These are phyloP conservation scores for Poronia punctata DNA, from an alignment of 495 filamentous ascomycete genomes.

Conservation along the genomic window DNA sequence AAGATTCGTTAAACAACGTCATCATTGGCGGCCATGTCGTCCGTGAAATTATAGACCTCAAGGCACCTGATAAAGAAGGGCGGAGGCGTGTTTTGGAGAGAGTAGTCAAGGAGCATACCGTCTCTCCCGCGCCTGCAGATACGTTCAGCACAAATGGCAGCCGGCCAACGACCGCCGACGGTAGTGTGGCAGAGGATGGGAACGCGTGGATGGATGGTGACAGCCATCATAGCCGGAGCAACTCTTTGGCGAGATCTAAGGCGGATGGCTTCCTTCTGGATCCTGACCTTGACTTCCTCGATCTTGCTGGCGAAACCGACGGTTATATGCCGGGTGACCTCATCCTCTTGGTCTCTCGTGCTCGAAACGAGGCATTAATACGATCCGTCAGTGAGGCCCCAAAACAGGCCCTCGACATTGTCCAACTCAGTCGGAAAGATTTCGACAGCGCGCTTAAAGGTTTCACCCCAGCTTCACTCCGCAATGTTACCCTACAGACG, in stretches of 20 bases:
- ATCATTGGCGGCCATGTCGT: slow-evolving; percentile 75
- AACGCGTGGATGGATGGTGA: slow-evolving; percentile 67
- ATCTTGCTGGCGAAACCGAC: slow-evolving; percentile 86
- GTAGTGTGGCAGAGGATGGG: slow-evolving; percentile 41
- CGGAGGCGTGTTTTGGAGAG: slow-evolving; percentile 74
- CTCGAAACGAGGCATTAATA: slow-evolving; percentile 85
- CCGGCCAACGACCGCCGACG: slow-evolving; percentile 46
- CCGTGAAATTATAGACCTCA: slow-evolving; percentile 74
- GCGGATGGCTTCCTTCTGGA: slow-evolving; percentile 61
- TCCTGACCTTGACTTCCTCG: slow-evolving; percentile 78
- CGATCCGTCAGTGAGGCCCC: slow-evolving; percentile 51
- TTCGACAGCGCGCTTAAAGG: slow-evolving; percentile 79
- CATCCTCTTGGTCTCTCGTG: slow-evolving; percentile 74
- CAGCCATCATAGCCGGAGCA: slow-evolving; percentile 18
- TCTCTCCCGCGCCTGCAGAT: slow-evolving; percentile 31
- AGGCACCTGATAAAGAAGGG: slow-evolving; percentile 89
- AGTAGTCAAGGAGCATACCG: slow-evolving; percentile 43
- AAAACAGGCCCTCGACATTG: slow-evolving; percentile 24
- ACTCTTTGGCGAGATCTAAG: slow-evolving; percentile 17
- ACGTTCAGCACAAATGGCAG: slow-evolving; percentile 36
- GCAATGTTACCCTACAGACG: slow-evolving; percentile 86
- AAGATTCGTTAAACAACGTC: slow-evolving; percentile 77
- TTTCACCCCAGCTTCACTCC: slow-evolving; percentile 89
- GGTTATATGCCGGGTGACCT: slow-evolving; percentile 97
- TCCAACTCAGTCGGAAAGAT: slow-evolving; percentile 62